Evolutionary conservation across 352 stramenopile genomes (phyloP), one percentile per base, ranked within the genome.

Genomic region (Globisporangium camurandrum): DNA sequence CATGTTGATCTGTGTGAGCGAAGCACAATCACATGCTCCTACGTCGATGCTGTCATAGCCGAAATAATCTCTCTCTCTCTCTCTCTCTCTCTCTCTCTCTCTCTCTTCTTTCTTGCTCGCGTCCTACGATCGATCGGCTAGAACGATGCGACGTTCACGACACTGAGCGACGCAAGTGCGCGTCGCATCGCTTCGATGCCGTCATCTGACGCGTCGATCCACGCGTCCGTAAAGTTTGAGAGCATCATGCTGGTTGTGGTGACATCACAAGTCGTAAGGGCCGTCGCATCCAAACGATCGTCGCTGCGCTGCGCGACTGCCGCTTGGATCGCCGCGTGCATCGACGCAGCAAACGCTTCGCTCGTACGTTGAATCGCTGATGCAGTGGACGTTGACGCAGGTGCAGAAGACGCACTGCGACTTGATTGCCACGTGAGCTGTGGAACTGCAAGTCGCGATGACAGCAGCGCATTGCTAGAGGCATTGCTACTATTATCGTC

Each of bases 171-270:
- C 9, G 36, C 9, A 19, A 59, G 7, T 19, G 41, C 39, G 26
- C 40, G n/a, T 14, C 16, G 53, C 28, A 54, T 54, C 16, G 46
- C 46, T 2, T 36, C 38, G 11, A 39, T 24, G 28, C 45, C 28
- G 8, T 24, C 34, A 14, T 28, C n/a, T 1, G 53, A 59, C 17
- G 38, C 34, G 34, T 59, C 53, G 16, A 59, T 51, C 46, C 53
- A 59, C 9, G 31, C 38, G 3, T 38, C n/a, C 14, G 39, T 46
- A 12, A 54, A 50, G 16, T 26, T 4, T 14, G n/a, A 10, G 17
- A 54, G 22, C 7, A 33, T 38, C 4, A 26, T 16, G 19, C 12
- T 17, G 8, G 14, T 4, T 26, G 12, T 3, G 27, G 24, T 28
- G 11, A n/a, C 14, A 17, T 17, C 28, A 16, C 9, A 4, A 10